Conservation (phyloP, 805 yeast species). For the Ogataea thermomethanolica region DNA sequence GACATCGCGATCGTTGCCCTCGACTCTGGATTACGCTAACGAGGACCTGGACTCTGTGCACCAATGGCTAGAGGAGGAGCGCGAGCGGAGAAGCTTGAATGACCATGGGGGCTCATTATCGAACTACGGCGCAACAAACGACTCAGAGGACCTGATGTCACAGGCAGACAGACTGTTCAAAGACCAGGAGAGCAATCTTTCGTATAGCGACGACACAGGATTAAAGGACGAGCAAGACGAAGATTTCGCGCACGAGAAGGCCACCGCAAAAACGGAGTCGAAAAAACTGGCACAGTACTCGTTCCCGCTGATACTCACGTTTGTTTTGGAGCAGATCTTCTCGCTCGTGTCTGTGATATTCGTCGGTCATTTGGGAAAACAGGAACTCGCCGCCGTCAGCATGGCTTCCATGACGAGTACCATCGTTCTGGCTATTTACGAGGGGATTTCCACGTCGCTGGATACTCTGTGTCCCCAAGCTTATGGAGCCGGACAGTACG, state of each 20-base stretch:
- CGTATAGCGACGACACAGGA: slow-evolving; percentile 9
- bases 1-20: slow-evolving; percentile 36
- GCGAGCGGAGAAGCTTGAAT: slow-evolving; percentile 30
- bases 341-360: slow-evolving; percentile 74
- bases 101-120: slow-evolving; percentile 15
- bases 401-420: slow-evolving; percentile 78
- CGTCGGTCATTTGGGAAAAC: slow-evolving; percentile 72
- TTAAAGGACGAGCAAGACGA: slow-evolving; percentile 25
- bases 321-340: slow-evolving; percentile 54
- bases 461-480: slow-evolving; percentile 82
- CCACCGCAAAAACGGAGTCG: slow-evolving; percentile 29
- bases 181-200: slow-evolving; percentile 18
- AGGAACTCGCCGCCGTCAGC: slow-evolving; percentile 72
- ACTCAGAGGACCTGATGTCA: slow-evolving; percentile 20
- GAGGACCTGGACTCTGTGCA: slow-evolving; percentile 33
- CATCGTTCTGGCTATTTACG: slow-evolving; percentile 67
- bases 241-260: slow-evolving; percentile 31
- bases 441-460: slow-evolving; percentile 71
- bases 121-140: slow-evolving; percentile 22
- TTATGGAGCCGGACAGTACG: slow-evolving; percentile 62
- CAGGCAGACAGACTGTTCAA: slow-evolving; percentile 28
- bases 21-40: slow-evolving; percentile 33
- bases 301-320: slow-evolving; percentile 60
- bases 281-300: slow-evolving; percentile 40
- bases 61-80: slow-evolving; percentile 37